A percentile compares a stretch with the other conserved stretches of the same genome.
These are phyloP conservation scores for Wallacemonas sp. DNA, from an alignment of 208 protist genomes.

Conservation along the genomic window DNA sequence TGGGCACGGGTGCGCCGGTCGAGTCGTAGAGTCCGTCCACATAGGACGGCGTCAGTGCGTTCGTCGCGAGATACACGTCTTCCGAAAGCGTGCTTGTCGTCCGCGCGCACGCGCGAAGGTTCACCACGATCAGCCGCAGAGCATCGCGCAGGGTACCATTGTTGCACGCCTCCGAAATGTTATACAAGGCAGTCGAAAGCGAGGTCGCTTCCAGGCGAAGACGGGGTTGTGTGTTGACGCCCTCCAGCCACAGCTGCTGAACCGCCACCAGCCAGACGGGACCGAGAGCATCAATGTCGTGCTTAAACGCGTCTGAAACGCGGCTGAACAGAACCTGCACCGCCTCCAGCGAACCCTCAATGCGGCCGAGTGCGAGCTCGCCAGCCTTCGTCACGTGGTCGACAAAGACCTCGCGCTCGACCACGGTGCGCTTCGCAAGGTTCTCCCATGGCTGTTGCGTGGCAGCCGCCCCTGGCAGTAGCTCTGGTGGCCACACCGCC, in stretches of 20 bases:
- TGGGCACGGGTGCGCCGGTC: no score
- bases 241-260: conserved; percentile 73
- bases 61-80: background rate
- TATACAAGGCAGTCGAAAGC: conserved; percentile 26
- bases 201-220: conserved; percentile 23
- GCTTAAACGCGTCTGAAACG: background rate
- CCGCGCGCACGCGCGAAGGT: conserved; percentile 29
- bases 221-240: conserved; percentile 23
- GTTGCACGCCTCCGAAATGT: conserved; percentile 38
- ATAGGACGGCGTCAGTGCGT: no score
- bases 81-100: conserved; percentile 10
- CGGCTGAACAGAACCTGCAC: conserved; percentile 28
- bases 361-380: conserved; percentile 22
- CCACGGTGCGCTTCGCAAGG: background rate
- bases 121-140: conserved; percentile 41
- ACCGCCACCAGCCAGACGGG: conserved; percentile 42
- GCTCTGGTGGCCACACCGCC: background rate
- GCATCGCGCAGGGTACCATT: conserved; percentile 43
- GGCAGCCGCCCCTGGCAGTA: background rate
- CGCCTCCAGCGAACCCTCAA: conserved; percentile 47
- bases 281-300: background rate
- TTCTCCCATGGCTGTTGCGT: background rate
- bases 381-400: conserved; percentile 30
- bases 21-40: no score
- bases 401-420: conserved; percentile 38